Percentiles rank a stretch among this genome's conserved stretches.
phyloP scores from a whole-genome alignment of 441 rosid species.

The Mallotus repandus region DNA sequence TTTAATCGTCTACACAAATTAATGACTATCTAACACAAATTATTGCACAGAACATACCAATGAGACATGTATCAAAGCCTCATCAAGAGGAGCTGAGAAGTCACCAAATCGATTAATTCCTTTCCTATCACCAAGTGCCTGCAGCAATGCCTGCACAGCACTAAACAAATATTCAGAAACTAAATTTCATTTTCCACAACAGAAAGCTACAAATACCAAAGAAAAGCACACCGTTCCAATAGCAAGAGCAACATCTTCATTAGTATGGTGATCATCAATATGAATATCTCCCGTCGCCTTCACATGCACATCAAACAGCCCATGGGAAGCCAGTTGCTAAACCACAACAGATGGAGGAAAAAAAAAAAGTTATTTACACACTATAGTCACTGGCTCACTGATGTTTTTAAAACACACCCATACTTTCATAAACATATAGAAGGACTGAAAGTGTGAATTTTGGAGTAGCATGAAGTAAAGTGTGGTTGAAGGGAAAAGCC shows the following conservation, averaged over 20 bases:
- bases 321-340: constrained; percentile 97
- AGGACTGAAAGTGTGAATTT: too few species aligned
- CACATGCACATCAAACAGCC: constrained; percentile 79
- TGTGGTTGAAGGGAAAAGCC: too few species aligned
- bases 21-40: neutral
- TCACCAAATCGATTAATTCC: constrained; percentile 91
- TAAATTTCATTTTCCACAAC: neutral
- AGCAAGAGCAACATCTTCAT: constrained; percentile 94
- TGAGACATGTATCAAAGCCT: constrained; percentile 84
- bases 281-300: constrained; percentile 87
- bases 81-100: constrained; percentile 95
- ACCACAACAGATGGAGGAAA: neutral
- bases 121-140: constrained; percentile 90
- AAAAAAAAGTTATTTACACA: too few species aligned
- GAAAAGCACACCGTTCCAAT: constrained; percentile 60
- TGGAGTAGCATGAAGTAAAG: too few species aligned
- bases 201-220: neutral
- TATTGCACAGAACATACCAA: constrained; percentile 46
- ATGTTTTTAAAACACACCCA: too few species aligned
- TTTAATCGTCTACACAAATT: neutral
- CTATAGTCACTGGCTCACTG: too few species aligned
- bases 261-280: constrained; percentile 92
- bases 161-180: neutral
- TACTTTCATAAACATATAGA: too few species aligned
- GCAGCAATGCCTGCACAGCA: constrained; percentile 58